Base-by-base conservation (phyloP, 176 grass and related monocot genomes). In the Oryza meridionalis region DNA sequence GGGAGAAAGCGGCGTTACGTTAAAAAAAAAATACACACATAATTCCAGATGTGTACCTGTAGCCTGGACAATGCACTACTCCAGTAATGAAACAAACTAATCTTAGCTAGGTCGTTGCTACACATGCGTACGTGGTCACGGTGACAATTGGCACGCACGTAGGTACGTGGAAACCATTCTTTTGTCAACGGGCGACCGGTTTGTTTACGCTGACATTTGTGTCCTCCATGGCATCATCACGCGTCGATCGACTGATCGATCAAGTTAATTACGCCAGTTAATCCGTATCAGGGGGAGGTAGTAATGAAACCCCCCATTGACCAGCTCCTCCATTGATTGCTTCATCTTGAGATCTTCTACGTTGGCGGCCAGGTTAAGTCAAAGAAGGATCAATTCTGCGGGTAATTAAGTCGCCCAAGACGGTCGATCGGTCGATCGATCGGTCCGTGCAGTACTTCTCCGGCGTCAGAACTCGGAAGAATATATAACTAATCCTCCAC, bases 111-210 rank as follows among this genome's bases (percentile, higher is more conserved):
- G 59, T 74, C 11, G 59, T 65, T 25, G 27, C 17, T 73, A 83
- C 42, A 55, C 27, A 55, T 73, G 75, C 42, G 71, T 73, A 83
- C 42, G 71, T 83, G 70, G 81, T 35, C 2, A 43, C 27, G 40
- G 70, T 83, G 58, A 83, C 70, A 75, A 75, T 50, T 11, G 27
- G 43, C 6, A 37, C 35, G 35, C 8, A 40, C 38, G 38, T 67
- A n/a, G n/a, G n/a, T n/a, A 62, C 53, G 53, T 58, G 53, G 81
- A 83, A 66, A 75, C 5, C 7, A 5, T 35, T 24, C 29, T 47
- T 82, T 75, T 64, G 81, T 66, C 81, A 83, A 83, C 42, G 19
- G 29, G 70, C 26, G 27, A 66, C 59, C 9, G 13, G 45, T 12
- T 12, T 13, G 45, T 9, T 50, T 51, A 21, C 32, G 47, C 5